These are phyloP conservation scores for Didymella lethalis DNA, from an alignment of 2,329 filamentous ascomycete genomes.

Conservation along the genomic window DNA sequence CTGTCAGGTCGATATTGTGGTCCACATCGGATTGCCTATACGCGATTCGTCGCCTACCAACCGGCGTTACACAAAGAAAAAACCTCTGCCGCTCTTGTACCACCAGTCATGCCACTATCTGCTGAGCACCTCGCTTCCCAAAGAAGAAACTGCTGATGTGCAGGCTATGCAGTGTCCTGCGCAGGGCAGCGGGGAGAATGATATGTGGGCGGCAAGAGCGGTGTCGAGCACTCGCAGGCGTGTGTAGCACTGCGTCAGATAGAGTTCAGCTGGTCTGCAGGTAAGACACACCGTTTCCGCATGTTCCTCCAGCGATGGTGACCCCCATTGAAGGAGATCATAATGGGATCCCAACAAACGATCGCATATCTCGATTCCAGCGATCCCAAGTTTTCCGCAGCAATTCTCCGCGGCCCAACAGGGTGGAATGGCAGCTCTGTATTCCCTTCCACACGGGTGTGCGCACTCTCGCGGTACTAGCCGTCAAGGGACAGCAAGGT, in stretches of 20 bases:
- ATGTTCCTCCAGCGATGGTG: not conserved
- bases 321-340: too few relatives aligned
- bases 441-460: not conserved
- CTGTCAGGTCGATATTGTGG: too few relatives aligned
- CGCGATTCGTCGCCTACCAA: not conserved
- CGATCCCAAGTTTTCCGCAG: not conserved
- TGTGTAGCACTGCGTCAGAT: conserved; percentile 9
- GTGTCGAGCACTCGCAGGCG: not conserved
- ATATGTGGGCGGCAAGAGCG: conserved; percentile 2
- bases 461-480: not conserved
- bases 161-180: not conserved
- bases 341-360: too few relatives aligned
- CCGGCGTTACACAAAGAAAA: not conserved
- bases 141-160: not conserved
- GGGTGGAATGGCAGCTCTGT: conserved; percentile 1
- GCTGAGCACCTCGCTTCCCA: not conserved
- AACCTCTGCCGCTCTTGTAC: not conserved
- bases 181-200: not conserved
- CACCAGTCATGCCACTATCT: conserved; percentile 6
- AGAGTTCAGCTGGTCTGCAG: conserved; percentile 4
- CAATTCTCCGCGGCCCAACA: conserved; percentile 2
- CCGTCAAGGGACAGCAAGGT: not conserved
- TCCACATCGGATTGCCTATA: too few relatives aligned
- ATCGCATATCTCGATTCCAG: too few relatives aligned
- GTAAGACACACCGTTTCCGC: not conserved